Conservation (phyloP, 306 rosid species). For the Leucaena leucocephala region DNA sequence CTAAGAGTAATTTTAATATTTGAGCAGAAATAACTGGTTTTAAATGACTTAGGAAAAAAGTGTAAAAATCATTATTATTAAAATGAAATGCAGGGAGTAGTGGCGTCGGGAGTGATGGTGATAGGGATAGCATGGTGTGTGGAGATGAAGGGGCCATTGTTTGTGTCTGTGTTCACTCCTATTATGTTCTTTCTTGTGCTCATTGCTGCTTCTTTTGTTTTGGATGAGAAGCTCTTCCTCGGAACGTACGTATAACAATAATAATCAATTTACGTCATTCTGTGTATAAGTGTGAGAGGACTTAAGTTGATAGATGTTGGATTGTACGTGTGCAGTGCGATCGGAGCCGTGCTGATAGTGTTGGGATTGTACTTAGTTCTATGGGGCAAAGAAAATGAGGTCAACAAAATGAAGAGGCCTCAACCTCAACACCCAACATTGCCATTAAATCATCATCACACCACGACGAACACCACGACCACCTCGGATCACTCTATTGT, state of each 20-base stretch:
- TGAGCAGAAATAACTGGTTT: too few species aligned
- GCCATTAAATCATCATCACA: too few species aligned
- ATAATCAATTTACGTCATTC: too few species aligned
- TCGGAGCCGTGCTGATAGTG: conserved; percentile 20
- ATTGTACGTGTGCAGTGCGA: neutral
- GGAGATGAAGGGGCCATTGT: neutral
- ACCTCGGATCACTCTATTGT: too few species aligned
- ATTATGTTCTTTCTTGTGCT: neutral
- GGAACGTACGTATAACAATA: too few species aligned
- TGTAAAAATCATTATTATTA: too few species aligned
- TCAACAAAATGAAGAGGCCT: neutral
- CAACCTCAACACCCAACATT: neutral
- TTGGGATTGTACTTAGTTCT: conserved; percentile 46
- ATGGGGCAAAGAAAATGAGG: conserved; percentile 43
- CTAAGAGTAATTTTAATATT: too few species aligned
- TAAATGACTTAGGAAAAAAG: too few species aligned
- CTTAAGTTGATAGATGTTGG: neutral
- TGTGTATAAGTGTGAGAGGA: neutral
- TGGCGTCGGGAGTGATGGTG: neutral
- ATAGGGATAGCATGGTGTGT: neutral
- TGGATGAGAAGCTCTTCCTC: neutral
- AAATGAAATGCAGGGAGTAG: too few species aligned
- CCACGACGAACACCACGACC: too few species aligned
- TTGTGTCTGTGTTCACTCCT: neutral
- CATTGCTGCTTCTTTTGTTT: neutral